phyloP scores from a whole-genome alignment of 805 yeast genomes.

The Kluyveromyces dobzhanskii region DNA sequence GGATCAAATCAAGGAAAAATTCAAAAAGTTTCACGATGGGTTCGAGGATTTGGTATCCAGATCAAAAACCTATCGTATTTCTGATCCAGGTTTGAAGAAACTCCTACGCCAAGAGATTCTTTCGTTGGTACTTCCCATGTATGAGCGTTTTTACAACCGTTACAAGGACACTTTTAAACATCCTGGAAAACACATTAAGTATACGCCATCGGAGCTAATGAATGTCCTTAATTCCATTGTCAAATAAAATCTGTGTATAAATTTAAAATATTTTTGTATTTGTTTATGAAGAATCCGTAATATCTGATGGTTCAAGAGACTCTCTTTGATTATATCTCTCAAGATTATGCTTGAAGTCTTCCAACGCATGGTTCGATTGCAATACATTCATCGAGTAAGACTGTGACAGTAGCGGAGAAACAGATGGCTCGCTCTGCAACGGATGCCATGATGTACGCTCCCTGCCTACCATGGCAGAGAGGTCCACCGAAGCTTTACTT shows the following conservation, averaged over 20 bases:
- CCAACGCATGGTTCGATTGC: slow-evolving; percentile 15
- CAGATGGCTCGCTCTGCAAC: slow-evolving; percentile 12
- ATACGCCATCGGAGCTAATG: slow-evolving; percentile 27
- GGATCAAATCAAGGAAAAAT: slow-evolving; percentile 77
- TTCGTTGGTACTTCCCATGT: slow-evolving; percentile 69
- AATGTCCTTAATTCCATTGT: slow-evolving; percentile 22
- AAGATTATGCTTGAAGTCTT: slow-evolving; percentile 15
- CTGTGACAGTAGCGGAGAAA: slow-evolving; percentile 11
- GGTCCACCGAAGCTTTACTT: slow-evolving; percentile 30
- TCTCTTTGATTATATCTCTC: slow-evolving; percentile 1
- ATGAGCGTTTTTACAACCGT: slow-evolving; percentile 76
- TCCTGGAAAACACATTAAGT: slow-evolving; percentile 30
- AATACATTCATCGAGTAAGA: slow-evolving; percentile 16
- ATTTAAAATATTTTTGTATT: slow-evolving; percentile 1
- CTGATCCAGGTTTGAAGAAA: slow-evolving; percentile 57
- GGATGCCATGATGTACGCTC: slow-evolving; percentile 24
- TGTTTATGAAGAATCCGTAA: slow-evolving; percentile 1
- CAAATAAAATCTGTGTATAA: slow-evolving; percentile 9
- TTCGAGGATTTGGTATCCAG: slow-evolving; percentile 69
- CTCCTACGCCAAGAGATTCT: slow-evolving; percentile 62
- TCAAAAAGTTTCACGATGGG: slow-evolving; percentile 69
- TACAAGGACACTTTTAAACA: slow-evolving; percentile 30
- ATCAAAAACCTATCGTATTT: slow-evolving; percentile 56
- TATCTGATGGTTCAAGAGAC: neutral
- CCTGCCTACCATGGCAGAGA: slow-evolving; percentile 29